phyloP scores from a whole-genome alignment of 495 filamentous ascomycete species.

The Trichoderma orchidacearum region DNA sequence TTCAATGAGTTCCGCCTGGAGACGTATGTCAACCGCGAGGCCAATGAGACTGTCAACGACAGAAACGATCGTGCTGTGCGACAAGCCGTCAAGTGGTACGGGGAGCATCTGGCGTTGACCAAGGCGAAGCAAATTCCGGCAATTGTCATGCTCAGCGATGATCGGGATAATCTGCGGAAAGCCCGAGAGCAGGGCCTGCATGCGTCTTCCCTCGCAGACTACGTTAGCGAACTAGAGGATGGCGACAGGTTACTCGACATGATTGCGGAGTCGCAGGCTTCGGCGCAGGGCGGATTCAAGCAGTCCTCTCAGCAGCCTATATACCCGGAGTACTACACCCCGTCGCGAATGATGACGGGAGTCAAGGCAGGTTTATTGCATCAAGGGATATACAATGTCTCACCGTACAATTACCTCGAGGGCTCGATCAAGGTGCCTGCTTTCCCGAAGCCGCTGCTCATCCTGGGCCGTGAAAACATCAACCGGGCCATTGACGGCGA shows the following conservation, averaged over 20 bases:
- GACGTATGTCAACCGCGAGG: conserved; percentile 64
- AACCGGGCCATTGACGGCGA: conserved; percentile 89
- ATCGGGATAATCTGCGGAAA: conserved; percentile 74
- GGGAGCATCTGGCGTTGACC: conserved; percentile 55
- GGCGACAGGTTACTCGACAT: conserved; percentile 82
- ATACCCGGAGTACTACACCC: conserved; percentile 68
- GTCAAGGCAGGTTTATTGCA: conserved; percentile 75
- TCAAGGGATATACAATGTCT: conserved; percentile 90
- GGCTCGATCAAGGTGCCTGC: conserved; percentile 78
- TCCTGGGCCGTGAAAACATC: conserved; percentile 91
- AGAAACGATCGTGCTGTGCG: conserved; percentile 89
- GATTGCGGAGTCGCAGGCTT: conserved; percentile 67
- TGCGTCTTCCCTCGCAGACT: conserved; percentile 54
- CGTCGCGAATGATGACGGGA: conserved; percentile 94
- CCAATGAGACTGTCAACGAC: conserved; percentile 86
- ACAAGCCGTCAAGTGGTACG: conserved; percentile 79
- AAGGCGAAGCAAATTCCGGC: conserved; percentile 50
- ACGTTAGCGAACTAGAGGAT: conserved; percentile 73
- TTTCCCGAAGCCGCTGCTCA: conserved; percentile 76
- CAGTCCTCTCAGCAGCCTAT: conserved; percentile 51
- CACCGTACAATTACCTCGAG: conserved; percentile 94
- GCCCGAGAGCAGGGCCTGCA: conserved; percentile 61
- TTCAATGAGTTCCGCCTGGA: conserved; percentile 97
- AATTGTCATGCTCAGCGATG: conserved; percentile 88
- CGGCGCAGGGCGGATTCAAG: conserved; percentile 44